A percentile compares a stretch with the other conserved stretches of the same genome.
Conservation (phyloP, 345 rosid species). For the Trapa bicornis region DNA sequence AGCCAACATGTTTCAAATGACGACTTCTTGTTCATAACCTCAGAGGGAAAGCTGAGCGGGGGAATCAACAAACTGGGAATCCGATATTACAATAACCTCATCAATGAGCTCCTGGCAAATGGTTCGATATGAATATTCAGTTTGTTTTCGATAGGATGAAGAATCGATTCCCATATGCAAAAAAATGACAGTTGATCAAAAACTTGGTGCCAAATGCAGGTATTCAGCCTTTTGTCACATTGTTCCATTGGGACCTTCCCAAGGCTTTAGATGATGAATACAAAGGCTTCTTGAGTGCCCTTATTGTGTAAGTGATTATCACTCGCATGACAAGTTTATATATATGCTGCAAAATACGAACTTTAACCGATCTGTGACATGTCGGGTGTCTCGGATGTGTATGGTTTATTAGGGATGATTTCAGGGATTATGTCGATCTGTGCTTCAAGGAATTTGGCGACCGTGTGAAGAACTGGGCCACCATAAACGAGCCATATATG, state of each 20-base stretch:
- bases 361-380: too few species aligned
- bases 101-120: slow-evolving; percentile 34
- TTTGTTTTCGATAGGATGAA: not conserved
- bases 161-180: not conserved
- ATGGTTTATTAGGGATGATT: not conserved
- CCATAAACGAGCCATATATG: slow-evolving; percentile 30
- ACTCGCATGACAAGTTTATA: too few species aligned
- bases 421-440: not conserved
- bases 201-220: slow-evolving; percentile 3
- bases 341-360: too few species aligned
- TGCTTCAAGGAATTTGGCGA: slow-evolving; percentile 38
- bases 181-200: not conserved
- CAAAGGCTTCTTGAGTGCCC: slow-evolving; percentile 19
- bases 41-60: slow-evolving; percentile 29
- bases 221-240: slow-evolving; percentile 23
- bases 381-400: too few species aligned
- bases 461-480: slow-evolving; percentile 47
- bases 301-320: slow-evolving; percentile 11
- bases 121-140: slow-evolving; percentile 11
- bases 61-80: slow-evolving; percentile 41
- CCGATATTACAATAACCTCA: slow-evolving; percentile 33
- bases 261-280: slow-evolving; percentile 23
- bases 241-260: slow-evolving; percentile 28
- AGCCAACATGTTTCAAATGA: not conserved
- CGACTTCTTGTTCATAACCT: not conserved